Conservation (phyloP, 2,329 filamentous ascomycete species). For the Hymenoscyphus occultus region DNA sequence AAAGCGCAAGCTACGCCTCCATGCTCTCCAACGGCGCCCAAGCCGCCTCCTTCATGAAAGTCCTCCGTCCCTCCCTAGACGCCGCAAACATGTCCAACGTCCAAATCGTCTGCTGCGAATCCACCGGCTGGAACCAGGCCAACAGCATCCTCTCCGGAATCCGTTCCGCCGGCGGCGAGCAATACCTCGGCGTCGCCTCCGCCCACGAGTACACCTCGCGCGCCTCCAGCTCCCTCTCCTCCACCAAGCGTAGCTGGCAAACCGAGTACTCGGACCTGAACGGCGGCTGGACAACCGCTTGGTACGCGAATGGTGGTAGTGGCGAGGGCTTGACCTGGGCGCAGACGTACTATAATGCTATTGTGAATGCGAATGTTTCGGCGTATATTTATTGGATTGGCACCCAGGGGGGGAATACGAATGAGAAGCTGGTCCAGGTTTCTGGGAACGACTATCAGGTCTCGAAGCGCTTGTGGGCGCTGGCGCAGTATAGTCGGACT, state of each 20-base stretch:
- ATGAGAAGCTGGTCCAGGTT: slow-evolving; percentile 33
- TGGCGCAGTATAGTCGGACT: slow-evolving; percentile 12
- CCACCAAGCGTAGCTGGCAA: slow-evolving; percentile 47
- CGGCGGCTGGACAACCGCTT: slow-evolving; percentile 43
- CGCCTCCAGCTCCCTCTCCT: slow-evolving; percentile 41
- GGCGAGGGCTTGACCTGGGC: slow-evolving; percentile 57
- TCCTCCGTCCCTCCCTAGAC: slow-evolving; percentile 41
- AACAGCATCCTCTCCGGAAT: slow-evolving; percentile 38
- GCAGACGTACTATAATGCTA: slow-evolving; percentile 49
- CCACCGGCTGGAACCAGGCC: slow-evolving; percentile 42
- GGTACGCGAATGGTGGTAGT: slow-evolving; percentile 46
- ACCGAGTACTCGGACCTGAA: slow-evolving; percentile 50
- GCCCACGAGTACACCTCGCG: slow-evolving; percentile 42
- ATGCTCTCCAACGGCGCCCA: slow-evolving; percentile 47
- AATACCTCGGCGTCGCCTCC: slow-evolving; percentile 41
- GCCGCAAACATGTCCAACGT: slow-evolving; percentile 37
- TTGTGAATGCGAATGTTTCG: slow-evolving; percentile 47
- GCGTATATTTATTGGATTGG: slow-evolving; percentile 57
- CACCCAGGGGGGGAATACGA: slow-evolving; percentile 33
- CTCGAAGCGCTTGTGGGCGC: slow-evolving; percentile 21
- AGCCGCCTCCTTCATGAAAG: slow-evolving; percentile 50
- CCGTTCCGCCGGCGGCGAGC: slow-evolving; percentile 38
- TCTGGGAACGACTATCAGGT: slow-evolving; percentile 10
- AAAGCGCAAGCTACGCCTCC: slow-evolving; percentile 40
- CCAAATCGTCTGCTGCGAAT: slow-evolving; percentile 45